Evolutionary conservation across 306 rosid genomes (phyloP), one percentile per base, ranked within the genome.

Genomic region (Astragalus glycyphyllos): DNA sequence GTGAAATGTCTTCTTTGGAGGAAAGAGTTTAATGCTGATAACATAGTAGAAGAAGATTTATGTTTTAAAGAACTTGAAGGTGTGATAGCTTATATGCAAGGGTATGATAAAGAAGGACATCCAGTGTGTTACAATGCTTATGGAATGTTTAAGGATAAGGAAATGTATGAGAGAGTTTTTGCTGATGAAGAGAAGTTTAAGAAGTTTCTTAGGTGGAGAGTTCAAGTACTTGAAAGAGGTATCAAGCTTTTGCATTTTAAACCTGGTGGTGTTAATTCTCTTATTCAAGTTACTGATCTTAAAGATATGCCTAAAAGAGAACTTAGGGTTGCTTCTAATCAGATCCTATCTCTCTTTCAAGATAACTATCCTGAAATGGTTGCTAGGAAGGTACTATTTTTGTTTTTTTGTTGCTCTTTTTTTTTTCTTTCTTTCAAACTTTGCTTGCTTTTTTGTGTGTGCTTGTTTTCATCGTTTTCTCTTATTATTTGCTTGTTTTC

Each of bases 331-430:
- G 99, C 97, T 40, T 94, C 99, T 5, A 91, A 91, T 62, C 96
- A 91, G 71, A 94, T 94, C 75, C 90, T 94, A 15, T 91, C 96
- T 1, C 79, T 94, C 48, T 94, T 94, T 63, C 99, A 94, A 82
- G 99, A 94, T 7, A 94, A 94, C 71, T 94, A 94, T 58, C 99
- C 99, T 0, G 99, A 94, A 87, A 77, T 91, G 92, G 99, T 94
- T 16, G 99, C 99, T 67, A 79, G 91, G 11, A 94, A 89, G 96
- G 99, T 92, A 17, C 26, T 10, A 9, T 40, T 26, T 61, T n/a
- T 7, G 3, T 58, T n/a, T n/a, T n/a, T n/a, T n/a, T n/a, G n/a
- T n/a, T n/a, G n/a, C n/a, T n/a, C n/a, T n/a, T n/a, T n/a, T n/a
- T n/a, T n/a, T n/a, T n/a, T n/a, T n/a, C n/a, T n/a, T n/a, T n/a